Percentiles rank a stretch among this genome's conserved stretches.
These are phyloP conservation scores for Pseudonitzschia multistriata DNA, from an alignment of 108 stramenopile species.

Conservation along the genomic window DNA sequence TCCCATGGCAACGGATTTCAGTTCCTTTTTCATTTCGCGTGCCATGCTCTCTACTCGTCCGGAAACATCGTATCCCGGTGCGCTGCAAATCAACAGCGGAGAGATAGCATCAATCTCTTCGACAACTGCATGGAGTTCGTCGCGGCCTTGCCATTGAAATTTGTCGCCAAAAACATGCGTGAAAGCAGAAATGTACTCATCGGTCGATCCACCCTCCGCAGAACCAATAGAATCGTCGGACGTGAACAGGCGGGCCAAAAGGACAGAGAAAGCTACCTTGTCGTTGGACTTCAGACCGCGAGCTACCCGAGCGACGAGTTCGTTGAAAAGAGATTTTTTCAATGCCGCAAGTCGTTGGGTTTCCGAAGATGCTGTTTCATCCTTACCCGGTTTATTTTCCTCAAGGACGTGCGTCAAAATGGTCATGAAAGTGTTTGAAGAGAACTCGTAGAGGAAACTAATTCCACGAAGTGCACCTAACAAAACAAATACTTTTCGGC, in stretches of 20 bases:
- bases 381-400: constrained; percentile 12
- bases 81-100: constrained; percentile 90
- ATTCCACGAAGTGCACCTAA: constrained; percentile 68
- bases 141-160: constrained; percentile 92
- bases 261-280: constrained; percentile 89
- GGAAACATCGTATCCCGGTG: constrained; percentile 97
- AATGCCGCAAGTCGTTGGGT: constrained; percentile 55
- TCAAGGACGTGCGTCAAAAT: constrained; percentile 74
- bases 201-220: constrained; percentile 31
- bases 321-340: constrained; percentile 68
- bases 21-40: constrained; percentile 61
- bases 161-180: constrained; percentile 57
- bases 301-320: constrained; percentile 84
- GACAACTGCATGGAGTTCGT: constrained; percentile 72
- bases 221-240: constrained; percentile 46
- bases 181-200: constrained; percentile 53
- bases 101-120: constrained; percentile 68
- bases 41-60: constrained; percentile 92
- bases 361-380: constrained; percentile 13
- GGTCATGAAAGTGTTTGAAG: constrained; percentile 77
- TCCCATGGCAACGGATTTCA: constrained; percentile 94
- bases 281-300: constrained; percentile 88
- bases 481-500: constrained; percentile 68
- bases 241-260: constrained; percentile 77
- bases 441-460: constrained; percentile 85